These are phyloP conservation scores for Acanthamoeba healyi DNA, from an alignment of 208 protist species.

Conservation along the genomic window DNA sequence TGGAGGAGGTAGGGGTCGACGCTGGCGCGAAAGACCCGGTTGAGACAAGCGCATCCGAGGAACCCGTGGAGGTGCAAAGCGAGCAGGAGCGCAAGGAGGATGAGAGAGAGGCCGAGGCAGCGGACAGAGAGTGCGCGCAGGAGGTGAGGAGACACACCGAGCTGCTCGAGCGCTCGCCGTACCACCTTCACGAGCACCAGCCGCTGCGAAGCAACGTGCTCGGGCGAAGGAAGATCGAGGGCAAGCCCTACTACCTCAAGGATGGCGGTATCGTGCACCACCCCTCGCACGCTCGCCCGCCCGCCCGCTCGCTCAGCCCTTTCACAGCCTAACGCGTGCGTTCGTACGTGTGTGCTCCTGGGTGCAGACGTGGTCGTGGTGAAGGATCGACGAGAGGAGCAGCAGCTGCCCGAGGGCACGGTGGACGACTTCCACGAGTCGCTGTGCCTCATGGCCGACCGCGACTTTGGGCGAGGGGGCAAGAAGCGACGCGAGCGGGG, in stretches of 20 bases:
- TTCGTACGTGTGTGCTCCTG: too few species aligned
- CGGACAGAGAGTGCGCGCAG: background rate
- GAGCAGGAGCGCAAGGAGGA: background rate
- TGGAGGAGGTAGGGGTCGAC: background rate
- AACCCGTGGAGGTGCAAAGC: too few species aligned
- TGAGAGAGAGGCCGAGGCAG: background rate
- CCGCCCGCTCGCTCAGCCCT: too few species aligned
- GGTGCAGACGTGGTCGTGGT: background rate
- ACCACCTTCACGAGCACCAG: background rate
- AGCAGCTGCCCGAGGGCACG: background rate
- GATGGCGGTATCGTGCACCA: background rate
- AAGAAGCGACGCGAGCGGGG: background rate
- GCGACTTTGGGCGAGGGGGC: background rate
- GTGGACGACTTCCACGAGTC: slow-evolving; percentile 1
- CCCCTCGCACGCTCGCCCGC: background rate
- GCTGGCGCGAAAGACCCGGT: background rate
- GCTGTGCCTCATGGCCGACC: slow-evolving; percentile 6
- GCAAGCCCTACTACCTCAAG: slow-evolving; percentile 55
- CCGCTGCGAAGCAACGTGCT: background rate
- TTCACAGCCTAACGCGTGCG: background rate
- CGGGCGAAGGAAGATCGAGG: background rate
- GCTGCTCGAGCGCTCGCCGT: background rate
- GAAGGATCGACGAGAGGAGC: background rate
- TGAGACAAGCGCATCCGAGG: background rate
- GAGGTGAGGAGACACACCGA: background rate